A percentile compares a stretch with the other conserved stretches of the same genome.
phyloP scores from a whole-genome alignment of 768 basidiomycete species.

The Termitomyces sp. region DNA sequence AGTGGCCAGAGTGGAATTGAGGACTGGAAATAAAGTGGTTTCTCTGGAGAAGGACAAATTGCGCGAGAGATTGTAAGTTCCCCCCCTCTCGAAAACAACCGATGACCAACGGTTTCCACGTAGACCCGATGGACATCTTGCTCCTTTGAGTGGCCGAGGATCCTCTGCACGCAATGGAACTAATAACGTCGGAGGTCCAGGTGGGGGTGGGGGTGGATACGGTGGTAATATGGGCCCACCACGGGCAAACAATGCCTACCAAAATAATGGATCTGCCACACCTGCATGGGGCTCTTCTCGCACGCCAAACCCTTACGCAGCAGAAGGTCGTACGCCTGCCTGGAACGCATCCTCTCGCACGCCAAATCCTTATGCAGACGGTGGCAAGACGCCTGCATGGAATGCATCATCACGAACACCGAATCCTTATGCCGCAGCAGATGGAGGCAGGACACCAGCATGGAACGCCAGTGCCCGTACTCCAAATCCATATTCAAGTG shows the following conservation, averaged over 20 bases:
- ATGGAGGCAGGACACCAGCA: conserved; percentile 65
- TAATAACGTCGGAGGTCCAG: conserved; percentile 16
- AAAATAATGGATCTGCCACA: conserved; percentile 21
- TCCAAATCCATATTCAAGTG: conserved; percentile 63
- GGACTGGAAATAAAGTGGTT: conserved; percentile 82
- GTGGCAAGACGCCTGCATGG: conserved; percentile 65
- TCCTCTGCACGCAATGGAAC: background rate
- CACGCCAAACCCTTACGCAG: conserved; percentile 70
- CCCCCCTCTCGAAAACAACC: background rate
- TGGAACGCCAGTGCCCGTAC: conserved; percentile 62
- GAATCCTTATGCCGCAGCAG: conserved; percentile 61
- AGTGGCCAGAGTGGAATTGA: conserved; percentile 87
- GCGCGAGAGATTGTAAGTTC: conserved; percentile 63
- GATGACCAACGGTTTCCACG: background rate
- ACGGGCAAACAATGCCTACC: conserved; percentile 36
- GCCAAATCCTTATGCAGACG: conserved; percentile 65
- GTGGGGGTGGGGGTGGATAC: conserved; percentile 10
- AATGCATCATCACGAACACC: conserved; percentile 64
- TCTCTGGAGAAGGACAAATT: conserved; percentile 82
- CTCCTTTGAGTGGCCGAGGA: conserved; percentile 39
- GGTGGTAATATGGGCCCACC: conserved; percentile 11
- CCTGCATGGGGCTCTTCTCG: conserved; percentile 31
- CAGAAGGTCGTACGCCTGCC: conserved; percentile 53
- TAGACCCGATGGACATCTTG: conserved; percentile 56
- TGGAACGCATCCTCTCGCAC: conserved; percentile 59